Evolutionary conservation across 257 asterid species (phyloP).

Genomic region (Eustoma russellianum): DNA sequence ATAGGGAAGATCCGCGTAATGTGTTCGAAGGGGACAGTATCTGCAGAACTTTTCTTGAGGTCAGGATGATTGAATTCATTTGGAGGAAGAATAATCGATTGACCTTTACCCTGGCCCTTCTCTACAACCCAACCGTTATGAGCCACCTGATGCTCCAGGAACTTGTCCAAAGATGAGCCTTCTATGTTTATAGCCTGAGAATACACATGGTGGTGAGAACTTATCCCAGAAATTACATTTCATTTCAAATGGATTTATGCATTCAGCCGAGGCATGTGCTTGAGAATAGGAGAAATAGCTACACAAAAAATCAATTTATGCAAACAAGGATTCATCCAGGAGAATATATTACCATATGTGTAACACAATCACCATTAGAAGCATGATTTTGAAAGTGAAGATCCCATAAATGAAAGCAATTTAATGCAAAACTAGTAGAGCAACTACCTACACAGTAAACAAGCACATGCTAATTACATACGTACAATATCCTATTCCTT

Average conservation of each 20-base stretch:
- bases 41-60: constrained; percentile 59
- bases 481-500: no score
- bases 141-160: constrained; percentile 55
- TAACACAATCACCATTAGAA: no score
- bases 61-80: constrained; percentile 74
- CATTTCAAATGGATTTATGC: no score
- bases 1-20: constrained; percentile 72
- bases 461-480: not conserved
- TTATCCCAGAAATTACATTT: no score
- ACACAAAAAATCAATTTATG: no score
- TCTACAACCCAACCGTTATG: constrained; percentile 60
- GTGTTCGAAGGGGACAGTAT: constrained; percentile 57
- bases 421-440: no score
- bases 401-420: not conserved
- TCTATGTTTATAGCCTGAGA: constrained; percentile 68
- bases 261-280: no score
- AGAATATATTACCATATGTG: no score
- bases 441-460: not conserved
- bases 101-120: constrained; percentile 52
- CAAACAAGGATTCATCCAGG: no score
- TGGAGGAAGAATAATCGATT: constrained; percentile 43
- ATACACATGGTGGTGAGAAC: not conserved
- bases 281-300: no score
- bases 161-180: constrained; percentile 67
- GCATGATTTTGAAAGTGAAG: no score